These are phyloP conservation scores for Xenosphaeropsis pyriputrescens DNA, from an alignment of 2,329 filamentous ascomycete species.

Conservation along the genomic window DNA sequence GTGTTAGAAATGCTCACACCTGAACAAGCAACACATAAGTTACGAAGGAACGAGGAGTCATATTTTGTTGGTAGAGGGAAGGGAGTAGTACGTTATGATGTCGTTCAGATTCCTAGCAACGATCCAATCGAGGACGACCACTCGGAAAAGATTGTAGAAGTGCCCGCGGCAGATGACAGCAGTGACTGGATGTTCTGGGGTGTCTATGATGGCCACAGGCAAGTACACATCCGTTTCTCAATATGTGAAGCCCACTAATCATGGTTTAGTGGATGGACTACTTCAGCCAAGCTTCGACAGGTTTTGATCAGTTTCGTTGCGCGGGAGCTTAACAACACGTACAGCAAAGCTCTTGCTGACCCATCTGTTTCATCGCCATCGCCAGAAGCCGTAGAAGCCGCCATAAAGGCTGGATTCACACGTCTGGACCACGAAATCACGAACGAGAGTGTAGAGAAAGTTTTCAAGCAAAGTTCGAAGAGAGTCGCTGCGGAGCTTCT, in stretches of 20 bases:
- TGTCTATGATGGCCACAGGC: constrained; percentile 95
- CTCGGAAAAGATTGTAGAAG: constrained; percentile 92
- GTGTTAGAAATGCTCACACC: constrained; percentile 94
- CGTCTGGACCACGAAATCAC: constrained; percentile 89
- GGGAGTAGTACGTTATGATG: constrained; percentile 86
- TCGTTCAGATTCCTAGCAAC: constrained; percentile 90
- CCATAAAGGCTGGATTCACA: constrained; percentile 85
- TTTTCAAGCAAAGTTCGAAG: constrained; percentile 79
- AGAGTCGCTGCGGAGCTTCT: constrained; percentile 82
- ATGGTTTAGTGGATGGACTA: constrained; percentile 74
- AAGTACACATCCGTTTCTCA: constrained; percentile 19
- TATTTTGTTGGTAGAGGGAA: constrained; percentile 79
- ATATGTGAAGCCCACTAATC: constrained; percentile 8
- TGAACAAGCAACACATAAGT: constrained; percentile 81
- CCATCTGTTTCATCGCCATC: constrained; percentile 46
- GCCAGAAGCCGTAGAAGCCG: constrained; percentile 69
- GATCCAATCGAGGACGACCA: constrained; percentile 98
- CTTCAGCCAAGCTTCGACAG: constrained; percentile 88
- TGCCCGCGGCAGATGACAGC: constrained; percentile 34
- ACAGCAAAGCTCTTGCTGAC: constrained; percentile 55
- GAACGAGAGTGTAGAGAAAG: constrained; percentile 81
- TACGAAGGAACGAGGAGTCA: constrained; percentile 81
- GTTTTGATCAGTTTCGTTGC: constrained; percentile 86
- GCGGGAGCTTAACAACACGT: constrained; percentile 81
- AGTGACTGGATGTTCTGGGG: constrained; percentile 99